Evolutionary conservation across 2,329 filamentous ascomycete species (phyloP).

Genomic region (Dothidotthia symphoricarpi): DNA sequence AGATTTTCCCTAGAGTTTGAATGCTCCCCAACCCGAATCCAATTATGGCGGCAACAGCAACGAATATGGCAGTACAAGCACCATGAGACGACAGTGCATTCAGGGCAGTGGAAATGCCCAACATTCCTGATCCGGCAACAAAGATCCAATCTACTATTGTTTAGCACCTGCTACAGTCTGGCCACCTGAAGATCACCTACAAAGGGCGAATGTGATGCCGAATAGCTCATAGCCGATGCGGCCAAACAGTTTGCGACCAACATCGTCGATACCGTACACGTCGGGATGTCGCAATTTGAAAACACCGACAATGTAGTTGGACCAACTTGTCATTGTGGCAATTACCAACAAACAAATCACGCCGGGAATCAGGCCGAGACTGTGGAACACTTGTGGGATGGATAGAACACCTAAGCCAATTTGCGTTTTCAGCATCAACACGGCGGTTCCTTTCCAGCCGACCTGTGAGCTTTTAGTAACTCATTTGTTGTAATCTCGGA

Average conservation of each 20-base stretch:
- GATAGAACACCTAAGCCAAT: slow-evolving; percentile 49
- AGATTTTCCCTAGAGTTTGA: slow-evolving; percentile 36
- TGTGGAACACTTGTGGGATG: slow-evolving; percentile 49
- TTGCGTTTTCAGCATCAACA: slow-evolving; percentile 34
- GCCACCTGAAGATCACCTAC: slow-evolving; percentile 25
- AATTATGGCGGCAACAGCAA: slow-evolving; percentile 57
- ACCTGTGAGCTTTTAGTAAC: slow-evolving; percentile 16
- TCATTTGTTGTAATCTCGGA: not conserved
- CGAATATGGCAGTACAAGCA: slow-evolving; percentile 65
- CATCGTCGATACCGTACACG: slow-evolving; percentile 59
- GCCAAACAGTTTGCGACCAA: slow-evolving; percentile 55
- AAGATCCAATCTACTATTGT: slow-evolving; percentile 50
- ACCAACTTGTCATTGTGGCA: slow-evolving; percentile 50
- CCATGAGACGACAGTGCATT: slow-evolving; percentile 59
- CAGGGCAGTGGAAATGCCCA: slow-evolving; percentile 47
- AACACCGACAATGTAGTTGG: slow-evolving; percentile 49
- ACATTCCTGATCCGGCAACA: slow-evolving; percentile 66
- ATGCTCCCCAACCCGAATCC: slow-evolving; percentile 50
- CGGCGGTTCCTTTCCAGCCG: slow-evolving; percentile 26
- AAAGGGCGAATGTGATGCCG: slow-evolving; percentile 34
- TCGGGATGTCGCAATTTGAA: slow-evolving; percentile 57
- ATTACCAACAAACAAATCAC: slow-evolving; percentile 46
- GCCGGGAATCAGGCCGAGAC: slow-evolving; percentile 51
- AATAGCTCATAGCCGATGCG: slow-evolving; percentile 53
- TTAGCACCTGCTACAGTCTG: not conserved